Evolutionary conservation across 2,329 filamentous ascomycete genomes (phyloP), one percentile per base, ranked within the genome.

Genomic region (Exserohilum rostratum): DNA sequence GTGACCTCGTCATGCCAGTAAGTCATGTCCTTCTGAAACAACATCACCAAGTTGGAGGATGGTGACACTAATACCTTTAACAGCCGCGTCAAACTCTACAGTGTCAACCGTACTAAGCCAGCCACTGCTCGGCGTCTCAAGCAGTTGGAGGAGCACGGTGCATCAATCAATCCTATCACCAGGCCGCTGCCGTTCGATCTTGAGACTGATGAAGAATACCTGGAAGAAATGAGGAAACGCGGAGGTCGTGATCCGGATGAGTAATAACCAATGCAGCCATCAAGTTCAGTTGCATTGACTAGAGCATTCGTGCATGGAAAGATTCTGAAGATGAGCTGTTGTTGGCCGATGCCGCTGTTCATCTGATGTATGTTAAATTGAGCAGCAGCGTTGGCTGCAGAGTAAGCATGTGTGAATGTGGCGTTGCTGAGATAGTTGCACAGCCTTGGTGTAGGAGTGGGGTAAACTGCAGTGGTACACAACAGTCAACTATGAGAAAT

Each of bases 1-100:
- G 85, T 89, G 3, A 89, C 86, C 0, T 83, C 80, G 6, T 85
- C 80, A 0, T 86, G 83, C 52, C 87, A 88, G 67, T 68, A 61
- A 53, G 68, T 56, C 7, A 2, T 27, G 0, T 2, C n/a, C 12
- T 45, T 7, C 6, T 5, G 12, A 3, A 10, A 7, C 1, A 5
- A 25, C 12, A 3, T 18, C 6, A 9, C 5, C 13, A 10, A 4
- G 2, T 17, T 17, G 12, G 6, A 17, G 15, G 30, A 12, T 22
- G 2, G 6, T 25, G 1, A 6, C 5, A 22, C 45, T 57, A 33
- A 50, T 38, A 6, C 38, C 5, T 20, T 3, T n/a, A 9, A 22
- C 22, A 54, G 55, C 43, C 51, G 51, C 29, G 34, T 55, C 25
- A 82, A 79, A 46, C 71, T 88, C 6, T 89, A 87, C 69, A 88